A percentile compares a stretch with the other conserved stretches of the same genome.
phyloP scores from a whole-genome alignment of 495 filamentous ascomycete genomes.

The Aspergillus baeticus region DNA sequence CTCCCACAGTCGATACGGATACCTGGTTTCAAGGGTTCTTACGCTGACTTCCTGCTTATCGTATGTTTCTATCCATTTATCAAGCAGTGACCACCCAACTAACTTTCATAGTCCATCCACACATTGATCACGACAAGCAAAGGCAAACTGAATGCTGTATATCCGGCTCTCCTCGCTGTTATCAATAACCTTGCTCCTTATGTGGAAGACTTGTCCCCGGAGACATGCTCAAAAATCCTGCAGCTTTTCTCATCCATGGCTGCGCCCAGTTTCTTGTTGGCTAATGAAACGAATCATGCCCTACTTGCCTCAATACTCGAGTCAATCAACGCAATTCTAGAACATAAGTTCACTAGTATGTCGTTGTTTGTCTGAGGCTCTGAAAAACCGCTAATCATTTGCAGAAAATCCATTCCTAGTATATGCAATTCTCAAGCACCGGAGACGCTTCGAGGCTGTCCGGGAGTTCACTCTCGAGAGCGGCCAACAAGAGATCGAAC shows the following conservation, averaged over 20 bases:
- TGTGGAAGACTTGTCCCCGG: slow-evolving; percentile 70
- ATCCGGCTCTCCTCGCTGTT: slow-evolving; percentile 88
- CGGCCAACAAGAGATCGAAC: slow-evolving; percentile 89
- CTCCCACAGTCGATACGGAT: slow-evolving; percentile 79
- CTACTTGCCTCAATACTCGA: slow-evolving; percentile 82
- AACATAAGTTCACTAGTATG: slow-evolving; percentile 85
- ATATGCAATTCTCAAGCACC: slow-evolving; percentile 74
- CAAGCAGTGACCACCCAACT: background rate
- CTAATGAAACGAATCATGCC: slow-evolving; percentile 88
- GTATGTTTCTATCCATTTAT: slow-evolving; percentile 29
- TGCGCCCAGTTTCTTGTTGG: slow-evolving; percentile 88
- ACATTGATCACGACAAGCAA: slow-evolving; percentile 88
- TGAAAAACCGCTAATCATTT: slow-evolving; percentile 12
- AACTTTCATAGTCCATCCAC: slow-evolving; percentile 74
- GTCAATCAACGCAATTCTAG: slow-evolving; percentile 87
- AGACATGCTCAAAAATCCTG: slow-evolving; percentile 76
- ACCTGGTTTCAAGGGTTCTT: slow-evolving; percentile 80
- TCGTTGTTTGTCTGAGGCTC: background rate
- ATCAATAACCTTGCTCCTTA: slow-evolving; percentile 91
- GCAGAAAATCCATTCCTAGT: slow-evolving; percentile 82
- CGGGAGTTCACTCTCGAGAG: slow-evolving; percentile 93
- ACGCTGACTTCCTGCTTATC: slow-evolving; percentile 92
- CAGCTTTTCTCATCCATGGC: slow-evolving; percentile 95
- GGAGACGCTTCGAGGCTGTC: slow-evolving; percentile 82
- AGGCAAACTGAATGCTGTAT: slow-evolving; percentile 86